These are phyloP conservation scores for Ceriops tagal DNA, from an alignment of 345 rosid species.

Conservation along the genomic window DNA sequence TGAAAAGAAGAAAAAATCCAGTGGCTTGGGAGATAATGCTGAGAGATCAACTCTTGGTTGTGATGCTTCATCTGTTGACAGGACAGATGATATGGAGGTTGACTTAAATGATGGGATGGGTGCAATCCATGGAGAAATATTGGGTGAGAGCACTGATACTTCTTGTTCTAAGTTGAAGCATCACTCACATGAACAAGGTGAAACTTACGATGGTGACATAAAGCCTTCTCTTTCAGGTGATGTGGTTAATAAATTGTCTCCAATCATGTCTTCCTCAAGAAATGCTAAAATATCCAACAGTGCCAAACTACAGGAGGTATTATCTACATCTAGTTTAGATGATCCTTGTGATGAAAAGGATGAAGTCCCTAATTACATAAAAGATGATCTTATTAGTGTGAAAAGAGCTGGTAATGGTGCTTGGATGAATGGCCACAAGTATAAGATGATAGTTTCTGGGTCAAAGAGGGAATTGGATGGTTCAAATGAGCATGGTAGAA, in stretches of 20 bases:
- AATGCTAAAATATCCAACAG: conserved; percentile 33
- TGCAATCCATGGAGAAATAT: conserved; percentile 30
- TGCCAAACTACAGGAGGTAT: conserved; percentile 33
- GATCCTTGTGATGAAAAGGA: conserved; percentile 29
- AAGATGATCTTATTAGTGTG: conserved; percentile 22
- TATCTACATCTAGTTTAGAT: conserved; percentile 26
- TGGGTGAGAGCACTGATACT: conserved; percentile 32
- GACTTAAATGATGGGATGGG: conserved; percentile 33
- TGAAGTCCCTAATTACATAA: conserved; percentile 37
- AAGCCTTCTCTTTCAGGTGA: conserved; percentile 41
- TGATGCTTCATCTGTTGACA: conserved; percentile 38
- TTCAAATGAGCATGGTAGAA: conserved; percentile 32
- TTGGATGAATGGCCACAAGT: conserved; percentile 39
- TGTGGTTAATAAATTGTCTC: conserved; percentile 32
- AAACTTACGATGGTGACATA: conserved; percentile 43
- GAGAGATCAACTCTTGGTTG: conserved; percentile 31
- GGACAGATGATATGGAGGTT: conserved; percentile 43
- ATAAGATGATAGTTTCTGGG: conserved; percentile 32
- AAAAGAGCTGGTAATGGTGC: conserved; percentile 34
- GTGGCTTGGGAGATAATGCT: conserved; percentile 38
- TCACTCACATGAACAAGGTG: conserved; percentile 31
- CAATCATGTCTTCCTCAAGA: conserved; percentile 39
- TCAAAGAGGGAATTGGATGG: conserved; percentile 33
- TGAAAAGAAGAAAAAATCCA: conserved; percentile 56
- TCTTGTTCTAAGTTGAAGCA: conserved; percentile 35